Conservation (phyloP, 2,329 filamentous ascomycete genomes). For the Calonectria leucothoes region DNA sequence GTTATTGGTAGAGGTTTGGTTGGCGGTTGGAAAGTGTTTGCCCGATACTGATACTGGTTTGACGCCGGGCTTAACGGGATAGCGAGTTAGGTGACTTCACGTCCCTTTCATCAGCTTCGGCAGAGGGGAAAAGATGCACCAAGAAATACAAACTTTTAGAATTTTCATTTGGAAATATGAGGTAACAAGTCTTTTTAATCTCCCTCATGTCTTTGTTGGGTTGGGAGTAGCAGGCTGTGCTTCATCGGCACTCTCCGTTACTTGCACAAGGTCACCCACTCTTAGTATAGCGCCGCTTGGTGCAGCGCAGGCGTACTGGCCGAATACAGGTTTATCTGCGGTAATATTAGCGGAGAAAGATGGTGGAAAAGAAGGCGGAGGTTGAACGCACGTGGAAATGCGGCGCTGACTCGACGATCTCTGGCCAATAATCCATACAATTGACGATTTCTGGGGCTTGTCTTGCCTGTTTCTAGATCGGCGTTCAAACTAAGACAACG, state of each 20-base stretch:
- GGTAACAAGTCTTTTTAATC: background rate
- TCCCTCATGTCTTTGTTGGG: background rate
- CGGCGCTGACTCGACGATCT: background rate
- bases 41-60: background rate
- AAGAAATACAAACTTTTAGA: background rate
- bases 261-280: background rate
- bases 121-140: background rate
- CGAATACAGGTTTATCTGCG: background rate
- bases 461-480: background rate
- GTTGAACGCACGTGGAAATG: background rate
- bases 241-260: background rate
- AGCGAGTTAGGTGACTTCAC: background rate
- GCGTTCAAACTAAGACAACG: constrained; percentile 1
- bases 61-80: too few relatives aligned
- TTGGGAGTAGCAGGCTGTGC: background rate
- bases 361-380: background rate
- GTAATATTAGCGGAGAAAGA: background rate
- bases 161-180: background rate
- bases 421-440: background rate
- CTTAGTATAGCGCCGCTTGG: background rate
- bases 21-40: background rate
- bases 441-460: background rate
- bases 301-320: background rate
- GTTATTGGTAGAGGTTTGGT: background rate
- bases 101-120: background rate